Evolutionary conservation across 2,329 filamentous ascomycete species (phyloP).

Genomic region (Podosphaera fusca): DNA sequence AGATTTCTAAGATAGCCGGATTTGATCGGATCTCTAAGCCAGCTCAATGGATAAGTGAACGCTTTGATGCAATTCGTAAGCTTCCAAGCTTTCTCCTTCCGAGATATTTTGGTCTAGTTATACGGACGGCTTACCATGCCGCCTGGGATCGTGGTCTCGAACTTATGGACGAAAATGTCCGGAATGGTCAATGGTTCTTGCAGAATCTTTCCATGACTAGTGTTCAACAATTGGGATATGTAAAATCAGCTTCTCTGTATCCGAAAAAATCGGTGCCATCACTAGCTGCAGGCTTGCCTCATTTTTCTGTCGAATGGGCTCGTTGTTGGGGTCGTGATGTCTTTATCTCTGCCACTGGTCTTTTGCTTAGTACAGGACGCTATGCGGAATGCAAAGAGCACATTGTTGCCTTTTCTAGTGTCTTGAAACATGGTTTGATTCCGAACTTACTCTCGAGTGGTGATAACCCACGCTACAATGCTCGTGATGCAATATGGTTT

Average conservation of each 20-base stretch:
- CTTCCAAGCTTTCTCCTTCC: constrained; percentile 80
- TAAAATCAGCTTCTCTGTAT: constrained; percentile 78
- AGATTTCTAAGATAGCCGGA: constrained; percentile 37
- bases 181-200: constrained; percentile 67
- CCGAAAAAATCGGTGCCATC: constrained; percentile 66
- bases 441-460: constrained; percentile 80
- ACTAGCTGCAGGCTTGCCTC: constrained; percentile 75
- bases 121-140: constrained; percentile 71
- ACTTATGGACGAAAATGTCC: constrained; percentile 56
- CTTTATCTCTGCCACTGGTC: constrained; percentile 79
- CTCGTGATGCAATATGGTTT: constrained; percentile 93
- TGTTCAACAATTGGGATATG: constrained; percentile 69
- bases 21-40: constrained; percentile 41
- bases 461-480: constrained; percentile 76
- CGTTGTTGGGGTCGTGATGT: constrained; percentile 94
- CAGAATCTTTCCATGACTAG: constrained; percentile 80
- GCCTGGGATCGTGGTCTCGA: constrained; percentile 57
- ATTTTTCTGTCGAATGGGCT: constrained; percentile 86
- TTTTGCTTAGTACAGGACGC: constrained; percentile 77
- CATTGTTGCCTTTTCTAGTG: constrained; percentile 81
- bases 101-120: constrained; percentile 73
- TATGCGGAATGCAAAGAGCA: constrained; percentile 81
- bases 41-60: constrained; percentile 56
- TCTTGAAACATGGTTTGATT: constrained; percentile 96
- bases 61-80: constrained; percentile 65